Evolutionary conservation across 208 protist species (phyloP).

Genomic region (Borovskyia barvae): DNA sequence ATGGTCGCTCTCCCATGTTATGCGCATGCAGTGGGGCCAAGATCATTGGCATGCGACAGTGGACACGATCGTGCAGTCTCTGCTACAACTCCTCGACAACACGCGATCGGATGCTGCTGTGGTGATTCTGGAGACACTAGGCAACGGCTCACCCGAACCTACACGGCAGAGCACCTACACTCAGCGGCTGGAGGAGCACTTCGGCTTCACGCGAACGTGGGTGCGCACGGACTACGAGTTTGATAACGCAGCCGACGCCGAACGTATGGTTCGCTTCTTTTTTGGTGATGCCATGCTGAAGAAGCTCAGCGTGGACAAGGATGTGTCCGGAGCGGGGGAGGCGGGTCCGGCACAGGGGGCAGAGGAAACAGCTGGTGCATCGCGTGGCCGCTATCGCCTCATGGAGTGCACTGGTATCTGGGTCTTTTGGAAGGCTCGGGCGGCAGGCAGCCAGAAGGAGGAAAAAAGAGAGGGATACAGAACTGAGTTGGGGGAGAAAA

Average conservation of each 20-base stretch:
- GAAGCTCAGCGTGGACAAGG: constrained; percentile 10
- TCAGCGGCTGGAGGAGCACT: constrained; percentile 49
- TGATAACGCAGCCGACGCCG: constrained; percentile 39
- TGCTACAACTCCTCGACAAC: constrained; percentile 41
- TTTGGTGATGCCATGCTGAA: constrained; percentile 49
- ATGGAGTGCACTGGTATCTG: constrained; percentile 86
- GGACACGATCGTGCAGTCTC: constrained; percentile 37
- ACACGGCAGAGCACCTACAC: constrained; percentile 67
- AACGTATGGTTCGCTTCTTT: constrained; percentile 73
- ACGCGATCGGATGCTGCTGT: constrained; percentile 38
- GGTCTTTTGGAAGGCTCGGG: constrained; percentile 53
- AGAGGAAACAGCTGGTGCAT: no score
- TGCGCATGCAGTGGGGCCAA: constrained; percentile 72
- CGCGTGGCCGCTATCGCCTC: constrained; percentile 28
- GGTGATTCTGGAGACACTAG: constrained; percentile 80
- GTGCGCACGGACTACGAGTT: constrained; percentile 86
- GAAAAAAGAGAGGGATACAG: not conserved
- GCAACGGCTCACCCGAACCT: constrained; percentile 48
- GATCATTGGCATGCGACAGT: constrained; percentile 63
- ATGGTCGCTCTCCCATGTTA: constrained; percentile 86
- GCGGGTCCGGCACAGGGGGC: no score
- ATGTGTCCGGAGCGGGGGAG: not conserved
- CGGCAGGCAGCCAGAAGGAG: constrained; percentile 7
- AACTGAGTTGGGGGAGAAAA: not conserved
- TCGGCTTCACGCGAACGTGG: constrained; percentile 63